Conservation (phyloP, 2,329 filamentous ascomycete species). For the Aspergillus arachidicola region DNA sequence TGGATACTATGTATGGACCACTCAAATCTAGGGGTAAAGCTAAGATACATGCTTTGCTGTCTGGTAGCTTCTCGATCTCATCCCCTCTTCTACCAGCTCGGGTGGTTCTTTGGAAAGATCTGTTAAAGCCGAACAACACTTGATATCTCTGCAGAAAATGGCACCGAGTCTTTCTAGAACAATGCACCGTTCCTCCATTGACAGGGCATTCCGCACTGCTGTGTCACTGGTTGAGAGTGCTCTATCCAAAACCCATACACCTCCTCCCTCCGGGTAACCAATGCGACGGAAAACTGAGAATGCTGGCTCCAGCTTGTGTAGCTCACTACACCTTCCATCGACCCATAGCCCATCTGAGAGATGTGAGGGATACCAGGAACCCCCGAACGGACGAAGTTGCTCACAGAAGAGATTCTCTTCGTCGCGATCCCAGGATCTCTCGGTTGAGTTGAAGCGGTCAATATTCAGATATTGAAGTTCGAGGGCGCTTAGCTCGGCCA, state of each 20-base stretch:
- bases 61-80: background rate
- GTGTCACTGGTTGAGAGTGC: background rate
- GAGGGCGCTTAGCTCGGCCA: slow-evolving; percentile 1
- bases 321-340: background rate
- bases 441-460: slow-evolving; percentile 2
- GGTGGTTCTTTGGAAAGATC: slow-evolving; percentile 4
- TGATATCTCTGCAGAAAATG: slow-evolving; percentile 2
- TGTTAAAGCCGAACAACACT: background rate
- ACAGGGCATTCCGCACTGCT: slow-evolving; percentile 7
- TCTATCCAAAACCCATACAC: slow-evolving; percentile 5
- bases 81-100: background rate
- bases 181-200: slow-evolving; percentile 7
- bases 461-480: slow-evolving; percentile 7
- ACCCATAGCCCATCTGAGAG: background rate
- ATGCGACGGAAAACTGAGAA: slow-evolving; percentile 3
- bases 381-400: slow-evolving; percentile 6
- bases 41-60: background rate
- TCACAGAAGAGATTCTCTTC: slow-evolving; percentile 9
- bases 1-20: background rate
- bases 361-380: background rate
- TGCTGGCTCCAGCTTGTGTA: slow-evolving; percentile 1
- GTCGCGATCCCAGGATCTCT: slow-evolving; percentile 1
- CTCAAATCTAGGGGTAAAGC: background rate
- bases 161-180: slow-evolving; percentile 2
- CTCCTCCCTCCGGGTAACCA: slow-evolving; percentile 1